Conservation (phyloP, 768 basidiomycete species). For the Lentinula aciculospora region DNA sequence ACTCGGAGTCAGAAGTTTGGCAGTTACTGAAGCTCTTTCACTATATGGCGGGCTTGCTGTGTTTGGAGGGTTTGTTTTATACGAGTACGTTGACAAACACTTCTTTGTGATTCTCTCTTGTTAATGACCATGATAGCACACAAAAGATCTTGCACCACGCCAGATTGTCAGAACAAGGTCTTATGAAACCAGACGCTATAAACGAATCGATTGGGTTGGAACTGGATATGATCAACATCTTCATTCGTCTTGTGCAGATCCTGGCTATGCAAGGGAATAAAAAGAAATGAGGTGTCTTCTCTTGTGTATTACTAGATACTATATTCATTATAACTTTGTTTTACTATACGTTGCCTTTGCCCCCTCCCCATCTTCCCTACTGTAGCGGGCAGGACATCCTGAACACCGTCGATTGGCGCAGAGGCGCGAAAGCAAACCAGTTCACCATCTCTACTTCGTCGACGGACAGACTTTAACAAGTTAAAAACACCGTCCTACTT, state of each 20-base stretch:
- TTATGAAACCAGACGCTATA: slow-evolving; percentile 65
- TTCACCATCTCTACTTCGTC: too few relatives aligned
- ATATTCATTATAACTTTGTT: too few relatives aligned
- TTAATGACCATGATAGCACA: slow-evolving; percentile 39
- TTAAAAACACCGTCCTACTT: too few relatives aligned
- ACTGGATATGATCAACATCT: slow-evolving; percentile 88
- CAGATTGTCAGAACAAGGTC: slow-evolving; percentile 64
- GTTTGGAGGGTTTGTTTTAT: slow-evolving; percentile 83
- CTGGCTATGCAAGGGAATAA: slow-evolving; percentile 61
- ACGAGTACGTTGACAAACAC: slow-evolving; percentile 49
- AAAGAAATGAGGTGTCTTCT: slow-evolving; percentile 32
- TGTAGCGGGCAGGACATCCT: too few relatives aligned
- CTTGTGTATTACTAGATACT: too few relatives aligned
- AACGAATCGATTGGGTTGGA: slow-evolving; percentile 75
- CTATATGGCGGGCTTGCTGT: slow-evolving; percentile 88
- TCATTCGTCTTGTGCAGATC: slow-evolving; percentile 79
- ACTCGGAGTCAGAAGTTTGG: slow-evolving; percentile 71
- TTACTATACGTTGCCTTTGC: too few relatives aligned
- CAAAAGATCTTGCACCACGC: slow-evolving; percentile 82
- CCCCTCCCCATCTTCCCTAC: too few relatives aligned
- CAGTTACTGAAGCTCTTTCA: slow-evolving; percentile 69
- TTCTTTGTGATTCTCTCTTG: slow-evolving; percentile 1
- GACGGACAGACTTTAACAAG: too few relatives aligned
- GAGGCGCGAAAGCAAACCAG: too few relatives aligned
- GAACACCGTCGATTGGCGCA: too few relatives aligned